Evolutionary conservation across 2,329 filamentous ascomycete species (phyloP).

Genomic region (Orbilia ellipsospora): DNA sequence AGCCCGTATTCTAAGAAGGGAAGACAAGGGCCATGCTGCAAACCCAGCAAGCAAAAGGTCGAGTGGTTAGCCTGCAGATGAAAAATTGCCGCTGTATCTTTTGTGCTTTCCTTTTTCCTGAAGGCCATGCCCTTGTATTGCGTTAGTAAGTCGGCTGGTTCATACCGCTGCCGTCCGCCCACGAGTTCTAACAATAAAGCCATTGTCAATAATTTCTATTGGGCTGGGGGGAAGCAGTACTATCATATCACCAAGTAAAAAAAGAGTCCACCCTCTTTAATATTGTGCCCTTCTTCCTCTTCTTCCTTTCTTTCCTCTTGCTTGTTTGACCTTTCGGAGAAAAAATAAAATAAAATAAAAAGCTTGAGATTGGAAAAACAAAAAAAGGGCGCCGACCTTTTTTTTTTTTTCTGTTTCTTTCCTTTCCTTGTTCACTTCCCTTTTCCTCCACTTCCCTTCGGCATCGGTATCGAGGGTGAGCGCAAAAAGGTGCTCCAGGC

Average conservation of each 20-base stretch:
- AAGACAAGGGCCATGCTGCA: constrained; percentile 38
- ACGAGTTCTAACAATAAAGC: constrained; percentile 52
- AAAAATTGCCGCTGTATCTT: constrained; percentile 55
- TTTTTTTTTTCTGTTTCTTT: not conserved
- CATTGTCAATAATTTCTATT: constrained; percentile 55
- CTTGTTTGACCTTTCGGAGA: constrained; percentile 33
- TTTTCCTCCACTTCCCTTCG: constrained; percentile 39
- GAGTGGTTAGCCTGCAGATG: constrained; percentile 46
- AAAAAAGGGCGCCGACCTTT: constrained; percentile 38
- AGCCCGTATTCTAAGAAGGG: constrained; percentile 38
- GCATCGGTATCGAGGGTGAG: constrained; percentile 52
- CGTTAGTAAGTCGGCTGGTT: constrained; percentile 53
- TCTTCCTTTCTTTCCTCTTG: constrained; percentile 27
- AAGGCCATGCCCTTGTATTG: constrained; percentile 51
- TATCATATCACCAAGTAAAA: constrained; percentile 35
- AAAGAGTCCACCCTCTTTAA: constrained; percentile 40
- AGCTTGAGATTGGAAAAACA: constrained; percentile 20
- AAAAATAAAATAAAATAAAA: constrained; percentile 8
- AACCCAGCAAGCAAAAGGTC: constrained; percentile 45
- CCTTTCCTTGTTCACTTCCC: not conserved
- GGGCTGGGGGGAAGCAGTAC: constrained; percentile 41
- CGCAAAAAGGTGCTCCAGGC: constrained; percentile 53
- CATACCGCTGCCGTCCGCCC: constrained; percentile 50
- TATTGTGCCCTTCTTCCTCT: constrained; percentile 11
- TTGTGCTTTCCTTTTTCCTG: constrained; percentile 31